A percentile compares a stretch with the other conserved stretches of the same genome.
These are phyloP conservation scores for Xylariales sp. DNA, from an alignment of 2,329 filamentous ascomycete genomes.

Conservation along the genomic window DNA sequence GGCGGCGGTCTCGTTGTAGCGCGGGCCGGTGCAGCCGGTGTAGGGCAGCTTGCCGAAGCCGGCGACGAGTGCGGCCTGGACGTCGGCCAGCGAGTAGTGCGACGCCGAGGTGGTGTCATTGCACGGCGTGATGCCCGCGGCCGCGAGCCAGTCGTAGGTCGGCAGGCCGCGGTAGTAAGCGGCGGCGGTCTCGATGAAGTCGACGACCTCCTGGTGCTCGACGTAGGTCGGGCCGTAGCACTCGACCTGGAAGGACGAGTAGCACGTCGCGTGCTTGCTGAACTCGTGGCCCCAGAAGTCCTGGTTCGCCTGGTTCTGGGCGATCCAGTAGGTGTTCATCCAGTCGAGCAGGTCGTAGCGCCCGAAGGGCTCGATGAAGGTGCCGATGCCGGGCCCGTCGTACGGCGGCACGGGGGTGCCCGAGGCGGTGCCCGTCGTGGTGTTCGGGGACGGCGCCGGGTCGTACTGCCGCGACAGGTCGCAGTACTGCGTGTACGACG, in stretches of 20 bases:
- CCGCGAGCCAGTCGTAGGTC: constrained; percentile 56
- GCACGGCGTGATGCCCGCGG: constrained; percentile 49
- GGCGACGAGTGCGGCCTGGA: constrained; percentile 45
- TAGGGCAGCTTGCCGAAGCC: constrained; percentile 53
- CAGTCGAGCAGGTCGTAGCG: constrained; percentile 56
- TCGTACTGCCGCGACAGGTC: constrained; percentile 62
- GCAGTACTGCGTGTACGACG: constrained; percentile 64
- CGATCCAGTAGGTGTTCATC: constrained; percentile 65
- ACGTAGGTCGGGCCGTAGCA: constrained; percentile 59
- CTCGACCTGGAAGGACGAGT: constrained; percentile 57
- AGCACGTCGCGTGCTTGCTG: constrained; percentile 66
- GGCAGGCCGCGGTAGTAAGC: constrained; percentile 54
- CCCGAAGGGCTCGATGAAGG: constrained; percentile 54
- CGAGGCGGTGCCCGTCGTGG: constrained; percentile 50
- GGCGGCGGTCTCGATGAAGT: constrained; percentile 59
- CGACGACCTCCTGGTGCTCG: constrained; percentile 54
- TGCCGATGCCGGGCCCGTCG: constrained; percentile 51
- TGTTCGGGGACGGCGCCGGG: constrained; percentile 56
- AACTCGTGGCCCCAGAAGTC: constrained; percentile 66
- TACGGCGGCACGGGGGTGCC: constrained; percentile 53
- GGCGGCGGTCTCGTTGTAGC: constrained; percentile 55
- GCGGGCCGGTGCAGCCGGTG: constrained; percentile 56
- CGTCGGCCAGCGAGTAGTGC: constrained; percentile 35
- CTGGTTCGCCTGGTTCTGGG: constrained; percentile 48
- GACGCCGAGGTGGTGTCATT: constrained; percentile 41